These are phyloP conservation scores for Ascoidea rubescens DNA, from an alignment of 805 yeast species.

Conservation along the genomic window DNA sequence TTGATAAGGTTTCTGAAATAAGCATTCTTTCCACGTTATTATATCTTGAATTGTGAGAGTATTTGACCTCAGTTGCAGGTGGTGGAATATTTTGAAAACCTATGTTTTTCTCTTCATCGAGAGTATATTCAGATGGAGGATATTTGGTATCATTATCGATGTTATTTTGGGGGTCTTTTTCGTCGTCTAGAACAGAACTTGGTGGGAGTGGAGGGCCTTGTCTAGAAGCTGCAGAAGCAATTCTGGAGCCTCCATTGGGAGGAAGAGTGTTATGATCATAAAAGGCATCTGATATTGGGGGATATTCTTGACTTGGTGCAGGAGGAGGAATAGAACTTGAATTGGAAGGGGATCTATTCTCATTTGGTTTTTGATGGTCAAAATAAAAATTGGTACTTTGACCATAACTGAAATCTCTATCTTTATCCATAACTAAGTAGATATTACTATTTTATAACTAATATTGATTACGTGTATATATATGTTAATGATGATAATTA, in stretches of 20 bases:
- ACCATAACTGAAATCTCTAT: background rate
- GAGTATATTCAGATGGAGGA: background rate
- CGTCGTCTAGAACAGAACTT: background rate
- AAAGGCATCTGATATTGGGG: no score
- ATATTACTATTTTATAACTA: no score
- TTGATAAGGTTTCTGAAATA: slow-evolving; percentile 1
- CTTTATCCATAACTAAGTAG: background rate
- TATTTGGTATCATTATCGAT: background rate
- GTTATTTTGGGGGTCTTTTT: background rate
- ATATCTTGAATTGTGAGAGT: background rate
- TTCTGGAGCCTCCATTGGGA: background rate
- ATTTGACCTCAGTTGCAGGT: background rate
- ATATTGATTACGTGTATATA: no score
- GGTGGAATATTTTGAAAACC: background rate
- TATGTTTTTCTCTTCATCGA: background rate
- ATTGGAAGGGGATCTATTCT: background rate
- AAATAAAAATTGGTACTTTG: no score
- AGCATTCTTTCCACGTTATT: slow-evolving; percentile 1
- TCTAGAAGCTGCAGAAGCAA: background rate
- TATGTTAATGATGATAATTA: no score
- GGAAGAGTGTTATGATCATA: background rate
- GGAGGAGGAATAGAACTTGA: background rate
- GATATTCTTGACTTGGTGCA: no score
- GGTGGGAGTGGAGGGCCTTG: no score
- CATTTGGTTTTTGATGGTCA: no score